Base-by-base conservation (phyloP, 805 yeast genomes). In the Lipomyces starkeyi region DNA sequence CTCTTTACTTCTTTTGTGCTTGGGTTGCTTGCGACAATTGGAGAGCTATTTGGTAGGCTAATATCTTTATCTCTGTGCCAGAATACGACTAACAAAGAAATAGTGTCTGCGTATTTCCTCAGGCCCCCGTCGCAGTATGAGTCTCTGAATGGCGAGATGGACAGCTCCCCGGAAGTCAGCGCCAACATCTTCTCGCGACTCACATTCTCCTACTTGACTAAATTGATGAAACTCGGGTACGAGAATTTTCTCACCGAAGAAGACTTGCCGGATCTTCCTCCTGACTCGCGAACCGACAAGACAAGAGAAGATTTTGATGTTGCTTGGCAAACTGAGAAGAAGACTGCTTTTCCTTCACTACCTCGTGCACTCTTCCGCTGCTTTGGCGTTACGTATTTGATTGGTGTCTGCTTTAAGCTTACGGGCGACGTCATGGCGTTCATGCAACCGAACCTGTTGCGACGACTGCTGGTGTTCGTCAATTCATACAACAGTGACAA, bases 151-250 rank as follows among this genome's bases (percentile, higher is more conserved):
- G 71, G 68, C 67, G 79, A 81, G 70, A 66, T 65, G 22, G 76
- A 76, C 63, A 69, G 67, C 49, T 75, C 77, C 58, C 90, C 88
- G 0, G 79, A 56, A 5, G 65, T 59, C 3, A 32, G 76, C 62
- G 90, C 92, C 6, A 88, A 93, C 76, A 81, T 92, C 8, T 86
- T 93, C 69, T 89, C 97, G 1, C 82, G 86, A 61, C 80, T 93
- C 63, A 88, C 97, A 0, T 94, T 94, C 77, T 80, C 88, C 40
- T 95, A 98, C 97, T 91, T 95, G 96, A 87, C 92, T 29, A 86
- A 84, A 0, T 81, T 95, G 72, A 91, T 94, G 88, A 85, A 80
- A 71, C 86, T 85, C 62, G 98, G 98, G n/a, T 90, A 88, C 74
- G 80, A 83, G 53, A 86, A 85, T 69, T 86, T 74, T 73, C 80